Evolutionary conservation across 768 basidiomycete species (phyloP).

Genomic region (Nevesoporus exiguus): DNA sequence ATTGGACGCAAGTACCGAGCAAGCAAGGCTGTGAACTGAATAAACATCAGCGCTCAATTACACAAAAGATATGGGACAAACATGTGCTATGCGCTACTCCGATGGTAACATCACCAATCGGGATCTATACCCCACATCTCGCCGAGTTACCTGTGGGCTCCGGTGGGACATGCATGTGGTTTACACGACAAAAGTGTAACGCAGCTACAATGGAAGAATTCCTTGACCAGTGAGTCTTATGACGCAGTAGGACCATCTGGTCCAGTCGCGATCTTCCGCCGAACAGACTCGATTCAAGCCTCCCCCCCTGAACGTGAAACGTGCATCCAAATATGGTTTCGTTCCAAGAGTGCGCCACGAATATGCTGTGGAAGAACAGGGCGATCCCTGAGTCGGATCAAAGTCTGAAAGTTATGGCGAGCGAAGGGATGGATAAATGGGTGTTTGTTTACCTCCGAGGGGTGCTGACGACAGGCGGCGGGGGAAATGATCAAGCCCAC

Average conservation of each 20-base stretch:
- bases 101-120: constrained; percentile 4
- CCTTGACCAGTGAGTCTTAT: constrained; percentile 6
- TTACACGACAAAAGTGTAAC: constrained; percentile 9
- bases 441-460: constrained; percentile 12
- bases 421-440: constrained; percentile 5
- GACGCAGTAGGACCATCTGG: constrained; percentile 4
- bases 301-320: constrained; percentile 4
- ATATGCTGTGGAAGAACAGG: constrained; percentile 11
- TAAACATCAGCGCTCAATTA: constrained; percentile 7
- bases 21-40: constrained; percentile 10
- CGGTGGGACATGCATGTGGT: constrained; percentile 10
- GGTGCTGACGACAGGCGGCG: neutral
- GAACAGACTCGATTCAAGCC: constrained; percentile 5
- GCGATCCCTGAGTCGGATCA: constrained; percentile 29
- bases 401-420: constrained; percentile 13
- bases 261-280: constrained; percentile 15
- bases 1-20: constrained; percentile 6
- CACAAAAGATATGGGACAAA: constrained; percentile 12
- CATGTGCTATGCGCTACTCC: neutral
- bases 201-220: constrained; percentile 14
- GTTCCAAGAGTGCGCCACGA: constrained; percentile 7
- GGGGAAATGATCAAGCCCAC: constrained; percentile 1
- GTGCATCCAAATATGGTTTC: constrained; percentile 10
- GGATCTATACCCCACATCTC: constrained; percentile 25
- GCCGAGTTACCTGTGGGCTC: neutral